A percentile compares a stretch with the other conserved stretches of the same genome.
Evolutionary conservation across 148 eudicot genomes (phyloP).

Genomic region (Arbutus unedo): DNA sequence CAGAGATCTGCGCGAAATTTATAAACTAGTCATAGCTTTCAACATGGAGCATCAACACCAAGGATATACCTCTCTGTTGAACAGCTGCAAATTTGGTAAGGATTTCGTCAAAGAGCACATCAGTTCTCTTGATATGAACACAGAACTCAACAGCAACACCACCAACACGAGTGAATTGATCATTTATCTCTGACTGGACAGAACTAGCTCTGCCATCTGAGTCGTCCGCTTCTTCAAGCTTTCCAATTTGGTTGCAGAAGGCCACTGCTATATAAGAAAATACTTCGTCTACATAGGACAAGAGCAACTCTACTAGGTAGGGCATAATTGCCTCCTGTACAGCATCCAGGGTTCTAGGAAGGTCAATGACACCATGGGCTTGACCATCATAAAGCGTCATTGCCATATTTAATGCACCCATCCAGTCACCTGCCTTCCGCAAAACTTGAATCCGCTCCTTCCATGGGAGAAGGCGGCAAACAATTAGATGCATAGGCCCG

Average conservation of each 20-base stretch:
- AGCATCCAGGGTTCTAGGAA: constrained; percentile 66
- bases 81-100: constrained; percentile 63
- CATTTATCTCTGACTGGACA: constrained; percentile 57
- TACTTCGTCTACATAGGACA: constrained; percentile 85
- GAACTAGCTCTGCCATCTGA: constrained; percentile 26
- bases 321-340: constrained; percentile 69
- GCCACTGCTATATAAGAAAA: constrained; percentile 92
- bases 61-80: constrained; percentile 66
- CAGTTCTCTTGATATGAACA: constrained; percentile 81
- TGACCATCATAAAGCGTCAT: constrained; percentile 86
- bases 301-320: constrained; percentile 72
- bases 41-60: not conserved
- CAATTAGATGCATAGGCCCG: constrained; percentile 63
- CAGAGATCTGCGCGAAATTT: not conserved
- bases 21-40: not conserved
- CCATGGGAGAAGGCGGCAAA: constrained; percentile 91
- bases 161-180: constrained; percentile 87
- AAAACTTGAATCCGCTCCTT: constrained; percentile 84
- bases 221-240: constrained; percentile 44
- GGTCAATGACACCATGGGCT: constrained; percentile 87
- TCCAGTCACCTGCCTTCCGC: constrained; percentile 95
- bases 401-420: constrained; percentile 97
- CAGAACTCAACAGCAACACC: constrained; percentile 97
- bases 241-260: constrained; percentile 61
- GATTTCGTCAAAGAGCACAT: constrained; percentile 81